Percentiles rank a stretch among this genome's conserved stretches.
Evolutionary conservation across 2,329 filamentous ascomycete species (phyloP).

Genomic region (Septoria petroselini): DNA sequence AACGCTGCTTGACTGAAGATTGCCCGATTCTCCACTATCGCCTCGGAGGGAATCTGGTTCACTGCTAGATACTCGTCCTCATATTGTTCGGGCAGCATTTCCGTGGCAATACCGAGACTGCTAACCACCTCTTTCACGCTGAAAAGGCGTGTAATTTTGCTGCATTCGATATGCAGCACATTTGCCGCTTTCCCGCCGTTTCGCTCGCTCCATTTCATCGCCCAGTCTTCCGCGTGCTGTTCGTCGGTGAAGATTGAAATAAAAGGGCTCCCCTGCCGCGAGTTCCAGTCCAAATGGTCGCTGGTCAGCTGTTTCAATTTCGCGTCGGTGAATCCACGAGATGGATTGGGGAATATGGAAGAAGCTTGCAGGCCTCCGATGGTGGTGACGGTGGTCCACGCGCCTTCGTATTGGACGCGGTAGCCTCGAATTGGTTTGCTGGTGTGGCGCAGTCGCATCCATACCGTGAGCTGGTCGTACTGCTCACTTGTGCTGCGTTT

Average conservation of each 20-base stretch:
- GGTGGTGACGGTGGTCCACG: conserved; percentile 12
- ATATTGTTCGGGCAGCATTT: conserved; percentile 5
- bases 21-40: conserved; percentile 9
- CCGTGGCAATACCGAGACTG: conserved; percentile 7
- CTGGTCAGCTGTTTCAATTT: conserved; percentile 15
- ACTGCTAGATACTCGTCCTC: conserved; percentile 19
- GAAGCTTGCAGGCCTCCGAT: conserved; percentile 16
- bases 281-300: conserved; percentile 18
- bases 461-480: conserved; percentile 15
- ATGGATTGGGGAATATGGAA: conserved; percentile 13
- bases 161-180: conserved; percentile 12
- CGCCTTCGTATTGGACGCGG: conserved; percentile 16
- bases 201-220: conserved; percentile 11
- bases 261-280: conserved; percentile 12
- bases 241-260: conserved; percentile 18
- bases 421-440: conserved; percentile 14
- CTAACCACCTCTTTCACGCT: conserved; percentile 15
- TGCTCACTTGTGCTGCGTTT: conserved; percentile 9
- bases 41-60: conserved; percentile 17
- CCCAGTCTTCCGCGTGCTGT: conserved; percentile 15
- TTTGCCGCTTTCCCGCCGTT: conserved; percentile 10
- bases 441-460: conserved; percentile 19
- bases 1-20: conserved; percentile 2
- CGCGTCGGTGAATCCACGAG: conserved; percentile 11
- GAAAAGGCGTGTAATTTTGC: conserved; percentile 17